Conservation (phyloP, 208 protist species). For the Endotrypanum monterogeii region DNA sequence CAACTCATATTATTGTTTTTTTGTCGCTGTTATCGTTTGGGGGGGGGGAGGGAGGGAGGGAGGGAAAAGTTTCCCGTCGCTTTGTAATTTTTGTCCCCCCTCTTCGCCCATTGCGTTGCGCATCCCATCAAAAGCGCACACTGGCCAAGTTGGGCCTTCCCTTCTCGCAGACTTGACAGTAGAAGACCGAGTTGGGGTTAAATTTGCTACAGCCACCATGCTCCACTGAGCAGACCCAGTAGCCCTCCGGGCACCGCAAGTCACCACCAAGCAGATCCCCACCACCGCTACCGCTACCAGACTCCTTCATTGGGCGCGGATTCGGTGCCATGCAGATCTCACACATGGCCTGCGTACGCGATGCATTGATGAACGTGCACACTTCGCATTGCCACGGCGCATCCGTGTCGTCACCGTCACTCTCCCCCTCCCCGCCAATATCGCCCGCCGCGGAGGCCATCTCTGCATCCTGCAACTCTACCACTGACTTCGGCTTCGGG, state of each 20-base stretch:
- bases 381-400: conserved; percentile 52
- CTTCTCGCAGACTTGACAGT: conserved; percentile 86
- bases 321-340: conserved; percentile 56
- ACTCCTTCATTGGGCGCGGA: conserved; percentile 33
- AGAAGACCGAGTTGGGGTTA: conserved; percentile 78
- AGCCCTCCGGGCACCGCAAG: conserved; percentile 71
- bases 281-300: neutral
- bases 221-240: conserved; percentile 85
- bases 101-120: neutral
- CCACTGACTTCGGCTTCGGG: conserved; percentile 25
- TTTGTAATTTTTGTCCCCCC: neutral
- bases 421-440: conserved; percentile 1
- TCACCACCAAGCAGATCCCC: conserved; percentile 3
- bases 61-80: no score
- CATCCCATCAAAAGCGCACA: conserved; percentile 53
- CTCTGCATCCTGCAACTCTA: conserved; percentile 18
- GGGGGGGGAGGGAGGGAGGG: no score
- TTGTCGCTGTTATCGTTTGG: neutral
- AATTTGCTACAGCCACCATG: conserved; percentile 88
- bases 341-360: conserved; percentile 38
- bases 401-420: conserved; percentile 42
- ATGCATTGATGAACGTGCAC: conserved; percentile 72
- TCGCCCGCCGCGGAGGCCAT: conserved; percentile 3
- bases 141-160: conserved; percentile 70
- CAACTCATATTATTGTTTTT: no score